phyloP scores from a whole-genome alignment of 2,329 filamentous ascomycete genomes.

The Ophiostoma perfectum region DNA sequence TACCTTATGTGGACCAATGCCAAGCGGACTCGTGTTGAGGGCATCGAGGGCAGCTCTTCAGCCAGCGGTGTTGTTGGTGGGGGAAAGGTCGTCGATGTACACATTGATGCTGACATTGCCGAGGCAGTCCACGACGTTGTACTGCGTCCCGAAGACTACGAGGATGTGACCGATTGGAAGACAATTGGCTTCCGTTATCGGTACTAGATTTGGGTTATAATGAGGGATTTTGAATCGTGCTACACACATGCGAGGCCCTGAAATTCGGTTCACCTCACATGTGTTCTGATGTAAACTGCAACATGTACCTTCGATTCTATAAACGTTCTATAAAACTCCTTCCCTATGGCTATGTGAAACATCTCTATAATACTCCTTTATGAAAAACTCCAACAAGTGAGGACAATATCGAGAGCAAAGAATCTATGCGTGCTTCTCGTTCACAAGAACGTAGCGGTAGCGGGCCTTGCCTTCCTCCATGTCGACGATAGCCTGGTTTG shows the following conservation, averaged over 20 bases:
- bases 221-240: neutral
- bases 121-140: neutral
- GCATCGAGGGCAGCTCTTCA: conserved; percentile 4
- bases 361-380: too few relatives aligned
- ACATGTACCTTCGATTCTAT: neutral
- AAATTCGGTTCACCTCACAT: too few relatives aligned
- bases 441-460: conserved; percentile 43
- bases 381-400: too few relatives aligned
- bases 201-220: neutral
- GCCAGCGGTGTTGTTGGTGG: conserved; percentile 9
- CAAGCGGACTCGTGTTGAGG: neutral
- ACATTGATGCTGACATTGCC: neutral
- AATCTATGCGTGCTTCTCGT: conserved; percentile 10
- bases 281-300: neutral
- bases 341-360: too few relatives aligned
- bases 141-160: conserved; percentile 2
- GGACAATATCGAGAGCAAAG: too few relatives aligned
- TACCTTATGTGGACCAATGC: conserved; percentile 5
- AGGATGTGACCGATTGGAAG: conserved; percentile 9
- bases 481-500: conserved; percentile 54
- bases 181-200: conserved; percentile 10
- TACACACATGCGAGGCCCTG: too few relatives aligned
- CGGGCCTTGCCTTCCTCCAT: conserved; percentile 52
- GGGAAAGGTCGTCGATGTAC: neutral
- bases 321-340: neutral